phyloP scores from a whole-genome alignment of 441 rosid genomes.

The Aleurites moluccanus region DNA sequence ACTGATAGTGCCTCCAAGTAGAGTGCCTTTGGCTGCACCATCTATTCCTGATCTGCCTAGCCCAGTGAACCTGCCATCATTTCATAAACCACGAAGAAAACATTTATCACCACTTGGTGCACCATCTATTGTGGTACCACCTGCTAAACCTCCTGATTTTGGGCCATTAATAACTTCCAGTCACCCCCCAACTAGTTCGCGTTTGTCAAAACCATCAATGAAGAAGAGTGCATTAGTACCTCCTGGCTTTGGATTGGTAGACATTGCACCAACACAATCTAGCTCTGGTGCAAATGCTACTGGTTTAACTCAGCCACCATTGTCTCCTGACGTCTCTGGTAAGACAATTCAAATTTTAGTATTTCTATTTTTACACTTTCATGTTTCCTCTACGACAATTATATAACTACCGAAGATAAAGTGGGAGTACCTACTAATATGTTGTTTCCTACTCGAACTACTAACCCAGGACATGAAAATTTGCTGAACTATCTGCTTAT shows the following conservation, averaged over 20 bases:
- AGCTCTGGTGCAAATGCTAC: conserved; percentile 49
- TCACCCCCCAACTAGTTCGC: conserved; percentile 62
- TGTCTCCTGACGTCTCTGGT: conserved; percentile 70
- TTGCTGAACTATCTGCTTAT: neutral
- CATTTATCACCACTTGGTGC: conserved; percentile 47
- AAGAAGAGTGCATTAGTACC: conserved; percentile 48
- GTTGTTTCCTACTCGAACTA: conserved; percentile 1
- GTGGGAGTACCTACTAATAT: neutral
- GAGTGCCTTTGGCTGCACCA: conserved; percentile 39
- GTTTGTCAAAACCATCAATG: conserved; percentile 59
- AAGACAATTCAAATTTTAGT: conserved; percentile 25
- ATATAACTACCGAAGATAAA: neutral
- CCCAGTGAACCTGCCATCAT: conserved; percentile 41
- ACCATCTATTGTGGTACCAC: conserved; percentile 38
- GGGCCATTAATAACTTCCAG: conserved; percentile 55
- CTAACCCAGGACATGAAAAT: neutral
- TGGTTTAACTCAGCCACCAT: conserved; percentile 73
- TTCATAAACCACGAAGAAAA: conserved; percentile 39
- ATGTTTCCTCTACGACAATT: neutral
- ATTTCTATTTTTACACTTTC: conserved; percentile 8
- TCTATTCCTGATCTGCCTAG: conserved; percentile 48
- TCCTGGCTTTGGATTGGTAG: conserved; percentile 58
- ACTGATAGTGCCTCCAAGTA: conserved; percentile 37
- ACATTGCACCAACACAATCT: conserved; percentile 68
- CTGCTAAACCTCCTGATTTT: conserved; percentile 52